Percentiles rank a stretch among this genome's conserved stretches.
Evolutionary conservation across 306 rosid species (phyloP).

Genomic region (Cucurbita ficifolia): DNA sequence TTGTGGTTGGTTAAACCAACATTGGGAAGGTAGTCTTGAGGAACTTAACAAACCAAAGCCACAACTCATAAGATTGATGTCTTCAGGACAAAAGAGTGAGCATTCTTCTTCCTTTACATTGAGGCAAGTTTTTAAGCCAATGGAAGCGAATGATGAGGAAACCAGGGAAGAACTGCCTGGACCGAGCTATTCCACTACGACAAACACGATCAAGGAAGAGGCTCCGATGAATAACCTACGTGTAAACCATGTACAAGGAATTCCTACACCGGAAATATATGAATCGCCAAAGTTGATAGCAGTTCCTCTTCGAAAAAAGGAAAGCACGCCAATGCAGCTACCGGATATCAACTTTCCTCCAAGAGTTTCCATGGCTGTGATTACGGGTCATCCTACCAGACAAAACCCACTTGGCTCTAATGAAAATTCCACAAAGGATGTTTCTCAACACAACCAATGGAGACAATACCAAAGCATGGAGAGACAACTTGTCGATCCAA

Average conservation of each 20-base stretch:
- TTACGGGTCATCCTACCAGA: conserved; percentile 21
- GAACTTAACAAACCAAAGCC: conserved; percentile 89
- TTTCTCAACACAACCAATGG: conserved; percentile 26
- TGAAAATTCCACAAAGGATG: conserved; percentile 23
- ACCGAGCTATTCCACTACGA: conserved; percentile 38
- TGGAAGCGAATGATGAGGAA: conserved; percentile 45
- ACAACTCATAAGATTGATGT: conserved; percentile 83
- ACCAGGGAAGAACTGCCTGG: conserved; percentile 37
- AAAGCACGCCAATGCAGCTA: conserved; percentile 46
- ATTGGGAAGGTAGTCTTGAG: conserved; percentile 96
- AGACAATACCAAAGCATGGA: conserved; percentile 23
- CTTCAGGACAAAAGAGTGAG: conserved; percentile 71
- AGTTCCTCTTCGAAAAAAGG: conserved; percentile 44
- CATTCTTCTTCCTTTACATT: conserved; percentile 78
- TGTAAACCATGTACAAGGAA: conserved; percentile 60
- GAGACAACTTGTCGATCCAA: conserved; percentile 15
- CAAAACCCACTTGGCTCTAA: conserved; percentile 23
- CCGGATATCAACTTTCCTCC: conserved; percentile 93
- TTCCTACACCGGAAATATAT: conserved; percentile 93
- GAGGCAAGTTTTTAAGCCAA: conserved; percentile 75
- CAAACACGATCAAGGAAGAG: conserved; percentile 50
- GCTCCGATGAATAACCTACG: conserved; percentile 23
- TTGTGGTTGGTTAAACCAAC: conserved; percentile 95
- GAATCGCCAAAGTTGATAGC: conserved; percentile 81
- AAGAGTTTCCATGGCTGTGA: conserved; percentile 27